A percentile compares a stretch with the other conserved stretches of the same genome.
These are phyloP conservation scores for Arthrocladium fulminans DNA, from an alignment of 2,329 filamentous ascomycete genomes.

Conservation along the genomic window DNA sequence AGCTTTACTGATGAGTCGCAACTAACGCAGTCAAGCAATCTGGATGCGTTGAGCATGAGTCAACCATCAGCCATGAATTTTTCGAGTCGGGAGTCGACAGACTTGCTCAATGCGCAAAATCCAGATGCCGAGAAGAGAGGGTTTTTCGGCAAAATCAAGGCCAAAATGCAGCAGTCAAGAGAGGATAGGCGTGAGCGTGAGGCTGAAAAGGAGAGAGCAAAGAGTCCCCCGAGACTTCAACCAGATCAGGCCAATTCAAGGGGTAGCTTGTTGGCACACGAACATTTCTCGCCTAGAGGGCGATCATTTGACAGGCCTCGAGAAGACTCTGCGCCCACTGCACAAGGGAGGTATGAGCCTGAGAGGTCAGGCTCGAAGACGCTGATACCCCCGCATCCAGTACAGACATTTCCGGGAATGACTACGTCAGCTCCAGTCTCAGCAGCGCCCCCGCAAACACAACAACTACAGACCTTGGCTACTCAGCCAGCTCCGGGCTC, in stretches of 20 bases:
- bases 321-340: slow-evolving; percentile 14
- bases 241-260: slow-evolving; percentile 27
- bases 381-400: background rate
- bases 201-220: slow-evolving; percentile 44
- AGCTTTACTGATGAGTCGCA: slow-evolving; percentile 38
- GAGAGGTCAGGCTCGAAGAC: background rate
- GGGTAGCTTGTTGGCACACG: slow-evolving; percentile 31
- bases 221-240: slow-evolving; percentile 40
- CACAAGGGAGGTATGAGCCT: background rate
- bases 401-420: background rate
- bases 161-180: slow-evolving; percentile 48
- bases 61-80: slow-evolving; percentile 23
- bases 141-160: slow-evolving; percentile 56
- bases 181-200: slow-evolving; percentile 49
- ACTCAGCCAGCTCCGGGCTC: background rate
- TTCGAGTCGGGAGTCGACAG: slow-evolving; percentile 32
- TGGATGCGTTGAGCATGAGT: slow-evolving; percentile 27
- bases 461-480: background rate
- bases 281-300: slow-evolving; percentile 18
- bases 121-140: slow-evolving; percentile 48
- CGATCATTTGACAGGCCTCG: slow-evolving; percentile 19
- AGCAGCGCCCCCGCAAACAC: background rate
- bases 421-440: background rate
- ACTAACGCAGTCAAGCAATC: slow-evolving; percentile 31
- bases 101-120: slow-evolving; percentile 26